Percentiles rank a stretch among this genome's conserved stretches.
Evolutionary conservation across 1,139 yeast genomes (phyloP).

Genomic region (Arxiozyma slooffiae): DNA sequence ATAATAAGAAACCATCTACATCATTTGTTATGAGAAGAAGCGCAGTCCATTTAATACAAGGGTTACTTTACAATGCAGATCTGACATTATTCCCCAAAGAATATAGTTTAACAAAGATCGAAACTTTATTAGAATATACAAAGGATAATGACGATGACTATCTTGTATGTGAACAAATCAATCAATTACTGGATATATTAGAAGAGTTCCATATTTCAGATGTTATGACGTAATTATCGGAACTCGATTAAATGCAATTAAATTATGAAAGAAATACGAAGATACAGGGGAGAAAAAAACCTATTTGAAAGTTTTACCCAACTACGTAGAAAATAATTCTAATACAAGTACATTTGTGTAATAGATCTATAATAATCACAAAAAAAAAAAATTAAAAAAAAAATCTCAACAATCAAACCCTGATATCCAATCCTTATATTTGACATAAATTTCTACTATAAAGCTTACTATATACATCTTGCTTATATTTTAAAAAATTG

Average conservation of each 20-base stretch:
- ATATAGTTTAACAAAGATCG: constrained; percentile 36
- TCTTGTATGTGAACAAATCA: constrained; percentile 51
- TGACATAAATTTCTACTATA: no score
- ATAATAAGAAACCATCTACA: constrained; percentile 19
- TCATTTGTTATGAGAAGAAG: constrained; percentile 53
- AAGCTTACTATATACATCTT: no score
- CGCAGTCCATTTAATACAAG: constrained; percentile 61
- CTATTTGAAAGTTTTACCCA: no score
- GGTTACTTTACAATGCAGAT: constrained; percentile 41
- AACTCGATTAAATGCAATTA: not conserved
- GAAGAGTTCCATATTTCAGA: not conserved
- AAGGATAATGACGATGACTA: constrained; percentile 44
- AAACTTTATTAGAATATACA: constrained; percentile 38
- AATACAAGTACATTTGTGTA: no score
- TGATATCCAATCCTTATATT: no score
- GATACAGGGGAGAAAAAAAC: not conserved
- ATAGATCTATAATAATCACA: no score
- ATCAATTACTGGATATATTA: constrained; percentile 31
- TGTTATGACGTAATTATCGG: not conserved
- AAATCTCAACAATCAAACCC: no score
- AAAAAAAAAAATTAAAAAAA: no score
- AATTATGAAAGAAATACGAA: no score
- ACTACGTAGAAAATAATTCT: no score
- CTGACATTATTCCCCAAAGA: constrained; percentile 41
- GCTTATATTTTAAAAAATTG: no score